phyloP scores from a whole-genome alignment of 345 rosid species.

The Pistacia atlantica region DNA sequence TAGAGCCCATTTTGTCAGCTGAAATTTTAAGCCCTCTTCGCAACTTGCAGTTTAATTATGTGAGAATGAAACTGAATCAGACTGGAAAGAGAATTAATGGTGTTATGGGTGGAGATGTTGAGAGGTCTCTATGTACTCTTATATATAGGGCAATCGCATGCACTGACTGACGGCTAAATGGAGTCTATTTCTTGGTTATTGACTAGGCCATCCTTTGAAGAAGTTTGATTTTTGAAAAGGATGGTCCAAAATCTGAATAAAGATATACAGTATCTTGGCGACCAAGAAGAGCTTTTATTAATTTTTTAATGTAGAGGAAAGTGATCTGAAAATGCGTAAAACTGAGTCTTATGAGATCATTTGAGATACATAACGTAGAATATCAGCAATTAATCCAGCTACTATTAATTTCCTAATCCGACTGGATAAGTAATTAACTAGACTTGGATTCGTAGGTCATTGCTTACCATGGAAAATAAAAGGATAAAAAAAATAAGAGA shows the following conservation, averaged over 20 bases:
- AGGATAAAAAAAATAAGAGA: not conserved
- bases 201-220: not conserved
- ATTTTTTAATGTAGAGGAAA: no score
- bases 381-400: not conserved
- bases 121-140: no score
- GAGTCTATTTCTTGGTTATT: not conserved
- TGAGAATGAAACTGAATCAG: no score
- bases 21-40: not conserved
- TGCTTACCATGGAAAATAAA: not conserved
- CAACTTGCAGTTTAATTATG: no score
- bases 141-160: not conserved
- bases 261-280: not conserved
- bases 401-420: no score
- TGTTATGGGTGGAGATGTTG: no score
- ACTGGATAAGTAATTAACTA: no score
- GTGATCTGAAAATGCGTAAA: no score
- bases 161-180: no score
- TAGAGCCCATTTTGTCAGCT: not conserved
- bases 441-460: not conserved
- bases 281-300: not conserved
- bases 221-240: not conserved
- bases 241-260: not conserved
- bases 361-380: not conserved
- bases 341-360: not conserved
- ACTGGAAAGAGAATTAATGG: no score